These are phyloP conservation scores for Haplosporangium sp. DNA, from an alignment of 371 early-diverging fungal species.

Conservation along the genomic window DNA sequence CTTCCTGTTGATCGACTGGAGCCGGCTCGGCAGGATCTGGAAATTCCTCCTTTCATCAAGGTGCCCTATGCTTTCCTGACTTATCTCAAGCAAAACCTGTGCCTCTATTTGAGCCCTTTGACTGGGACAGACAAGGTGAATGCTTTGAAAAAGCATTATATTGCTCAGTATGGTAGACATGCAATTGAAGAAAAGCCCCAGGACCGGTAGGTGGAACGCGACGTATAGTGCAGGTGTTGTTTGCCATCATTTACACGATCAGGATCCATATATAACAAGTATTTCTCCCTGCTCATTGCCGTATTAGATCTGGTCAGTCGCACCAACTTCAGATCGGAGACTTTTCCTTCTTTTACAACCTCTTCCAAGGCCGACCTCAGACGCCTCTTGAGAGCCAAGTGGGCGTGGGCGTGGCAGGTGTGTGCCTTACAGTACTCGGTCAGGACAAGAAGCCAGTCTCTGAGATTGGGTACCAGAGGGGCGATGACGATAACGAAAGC, in stretches of 20 bases:
- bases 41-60: constrained; percentile 64
- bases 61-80: constrained; percentile 72
- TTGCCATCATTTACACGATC: not conserved
- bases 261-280: not conserved
- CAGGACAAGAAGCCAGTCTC: constrained; percentile 55
- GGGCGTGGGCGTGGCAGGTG: constrained; percentile 79
- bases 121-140: constrained; percentile 68
- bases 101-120: constrained; percentile 60
- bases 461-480: constrained; percentile 51
- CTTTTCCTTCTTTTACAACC: constrained; percentile 73
- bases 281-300: too few relatives aligned
- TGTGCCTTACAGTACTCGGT: constrained; percentile 72
- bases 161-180: constrained; percentile 55
- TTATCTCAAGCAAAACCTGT: constrained; percentile 73
- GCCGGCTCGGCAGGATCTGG: constrained; percentile 54
- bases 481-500: constrained; percentile 45
- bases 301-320: too few relatives aligned
- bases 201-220: constrained; percentile 21
- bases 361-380: constrained; percentile 58
- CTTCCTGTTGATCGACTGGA: constrained; percentile 65
- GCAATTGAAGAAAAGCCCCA: constrained; percentile 19
- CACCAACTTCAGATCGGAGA: constrained; percentile 60
- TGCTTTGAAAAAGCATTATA: constrained; percentile 65
- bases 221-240: constrained; percentile 7
- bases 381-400: constrained; percentile 71